Base-by-base conservation (phyloP, 805 yeast species). In the Groenewaldozyma tartarivorans region DNA sequence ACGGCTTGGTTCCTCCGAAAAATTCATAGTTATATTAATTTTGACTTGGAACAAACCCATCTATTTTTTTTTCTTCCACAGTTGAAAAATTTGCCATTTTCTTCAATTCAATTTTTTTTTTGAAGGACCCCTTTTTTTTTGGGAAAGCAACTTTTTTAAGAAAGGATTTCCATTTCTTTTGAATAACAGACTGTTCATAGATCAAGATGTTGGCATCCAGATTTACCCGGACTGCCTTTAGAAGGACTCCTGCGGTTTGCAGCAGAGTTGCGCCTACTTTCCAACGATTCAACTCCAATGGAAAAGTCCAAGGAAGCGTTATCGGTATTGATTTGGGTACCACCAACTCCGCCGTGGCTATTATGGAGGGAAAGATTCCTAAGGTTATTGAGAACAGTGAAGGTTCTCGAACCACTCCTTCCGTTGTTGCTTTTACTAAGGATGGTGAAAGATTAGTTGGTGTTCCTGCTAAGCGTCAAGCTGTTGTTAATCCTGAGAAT, bases 401-500 rank as follows among this genome's bases (percentile, higher is more conserved):
- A 63, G 88, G 88, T 62, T 69, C 75, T 37, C 71, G 86, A 54
- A 79, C 94, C 39, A 86, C 95, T 17, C 96, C 96, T 24, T 88
- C 96, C 27, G 85, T 87, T 34, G 96, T 87, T 45, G 96, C 96
- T 41, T 87, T 87, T 76, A 81, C 92, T 51, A 79, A 81, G 62
- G 92, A 82, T 45, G 92, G 90, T 45, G 94, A 84, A 68, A 79
- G 94, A 58, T 69, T 87, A 46, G 95, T 87, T 47, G 96, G 96
- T 67, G 84, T 80, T 46, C 86, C 94, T 50, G 96, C 96, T 55
- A 88, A 87, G 72, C 83, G 96, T 61, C 96, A 87, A 69, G 94
- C 95, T 46, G 88, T 86, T 40, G 86, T 87, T 50, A 87, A 87
- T 74, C 94, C 94, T 43, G 86, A 81, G 61, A 88, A 87, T 74